Percentiles rank a stretch among this genome's conserved stretches.
These are phyloP conservation scores for Friedmanniomyces endolithicus DNA, from an alignment of 495 filamentous ascomycete species.

Conservation along the genomic window DNA sequence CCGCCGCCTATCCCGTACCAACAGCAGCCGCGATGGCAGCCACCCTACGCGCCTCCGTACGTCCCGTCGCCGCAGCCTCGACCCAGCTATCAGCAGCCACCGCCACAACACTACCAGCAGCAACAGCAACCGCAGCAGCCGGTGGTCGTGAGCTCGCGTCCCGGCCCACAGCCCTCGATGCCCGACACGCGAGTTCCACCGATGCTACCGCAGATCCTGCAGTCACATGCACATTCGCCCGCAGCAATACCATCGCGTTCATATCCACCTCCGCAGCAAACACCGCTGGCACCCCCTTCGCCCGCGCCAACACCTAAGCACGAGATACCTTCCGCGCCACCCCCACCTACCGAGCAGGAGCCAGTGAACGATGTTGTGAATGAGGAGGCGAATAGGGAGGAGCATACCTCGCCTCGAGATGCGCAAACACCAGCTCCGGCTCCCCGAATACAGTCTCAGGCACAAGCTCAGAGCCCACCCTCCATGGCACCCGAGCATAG, in stretches of 20 bases:
- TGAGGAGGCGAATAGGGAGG: neutral
- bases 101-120: slow-evolving; percentile 17
- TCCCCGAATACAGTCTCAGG: slow-evolving; percentile 12
- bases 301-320: slow-evolving; percentile 16
- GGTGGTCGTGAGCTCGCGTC: slow-evolving; percentile 30
- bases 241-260: neutral
- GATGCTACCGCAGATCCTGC: slow-evolving; percentile 11
- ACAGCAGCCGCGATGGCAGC: slow-evolving; percentile 20
- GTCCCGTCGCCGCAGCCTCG: slow-evolving; percentile 17
- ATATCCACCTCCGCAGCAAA: slow-evolving; percentile 4
- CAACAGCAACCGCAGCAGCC: slow-evolving; percentile 21
- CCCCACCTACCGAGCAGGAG: slow-evolving; percentile 6
- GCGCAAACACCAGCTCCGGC: slow-evolving; percentile 6
- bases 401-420: neutral
- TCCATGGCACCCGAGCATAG: slow-evolving; percentile 19
- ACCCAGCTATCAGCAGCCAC: slow-evolving; percentile 13
- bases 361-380: neutral
- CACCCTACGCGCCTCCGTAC: slow-evolving; percentile 21
- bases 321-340: slow-evolving; percentile 5
- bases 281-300: slow-evolving; percentile 16
- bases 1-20: slow-evolving; percentile 23
- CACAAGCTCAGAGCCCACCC: slow-evolving; percentile 18
- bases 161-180: slow-evolving; percentile 23
- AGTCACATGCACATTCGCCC: slow-evolving; percentile 14
- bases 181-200: slow-evolving; percentile 23